A percentile compares a stretch with the other conserved stretches of the same genome.
Evolutionary conservation across 1,139 yeast genomes (phyloP).

Genomic region (Starmera stellimalicola): DNA sequence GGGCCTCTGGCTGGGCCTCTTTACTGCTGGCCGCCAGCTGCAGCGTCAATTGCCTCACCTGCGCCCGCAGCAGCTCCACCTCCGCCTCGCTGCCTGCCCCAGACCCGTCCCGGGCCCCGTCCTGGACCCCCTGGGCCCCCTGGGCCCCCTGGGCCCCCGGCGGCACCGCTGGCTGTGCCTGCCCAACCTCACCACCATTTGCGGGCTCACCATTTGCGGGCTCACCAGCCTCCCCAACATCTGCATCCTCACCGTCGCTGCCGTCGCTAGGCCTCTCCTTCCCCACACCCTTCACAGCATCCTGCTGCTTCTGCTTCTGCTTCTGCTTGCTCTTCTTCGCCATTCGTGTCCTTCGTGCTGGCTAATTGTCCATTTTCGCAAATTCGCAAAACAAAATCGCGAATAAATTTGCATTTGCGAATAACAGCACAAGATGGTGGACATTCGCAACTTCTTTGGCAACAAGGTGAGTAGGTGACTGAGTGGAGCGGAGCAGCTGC

Average conservation of each 20-base stretch:
- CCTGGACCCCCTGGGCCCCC: constrained; percentile 2
- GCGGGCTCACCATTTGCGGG: constrained; percentile 6
- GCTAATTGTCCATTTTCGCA: not conserved
- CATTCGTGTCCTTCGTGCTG: constrained; percentile 1
- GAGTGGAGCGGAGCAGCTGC: no score
- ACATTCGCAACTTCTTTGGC: constrained; percentile 31
- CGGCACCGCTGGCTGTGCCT: not conserved
- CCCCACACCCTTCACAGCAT: constrained; percentile 1
- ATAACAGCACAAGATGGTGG: constrained; percentile 25
- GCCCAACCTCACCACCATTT: constrained; percentile 4
- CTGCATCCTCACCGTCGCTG: constrained; percentile 5
- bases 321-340: constrained; percentile 8
- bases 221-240: constrained; percentile 1
- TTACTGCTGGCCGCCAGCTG: no score
- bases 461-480: no score
- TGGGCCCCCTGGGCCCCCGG: no score
- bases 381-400: not conserved
- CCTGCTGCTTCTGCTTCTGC: constrained; percentile 9
- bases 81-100: not conserved
- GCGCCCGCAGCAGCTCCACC: constrained; percentile 13
- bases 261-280: constrained; percentile 2
- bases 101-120: constrained; percentile 2
- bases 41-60: constrained; percentile 18
- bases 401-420: not conserved
- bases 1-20: no score